These are phyloP conservation scores for Chrysophaeum taylorii DNA, from an alignment of 352 stramenopile species.

Conservation along the genomic window DNA sequence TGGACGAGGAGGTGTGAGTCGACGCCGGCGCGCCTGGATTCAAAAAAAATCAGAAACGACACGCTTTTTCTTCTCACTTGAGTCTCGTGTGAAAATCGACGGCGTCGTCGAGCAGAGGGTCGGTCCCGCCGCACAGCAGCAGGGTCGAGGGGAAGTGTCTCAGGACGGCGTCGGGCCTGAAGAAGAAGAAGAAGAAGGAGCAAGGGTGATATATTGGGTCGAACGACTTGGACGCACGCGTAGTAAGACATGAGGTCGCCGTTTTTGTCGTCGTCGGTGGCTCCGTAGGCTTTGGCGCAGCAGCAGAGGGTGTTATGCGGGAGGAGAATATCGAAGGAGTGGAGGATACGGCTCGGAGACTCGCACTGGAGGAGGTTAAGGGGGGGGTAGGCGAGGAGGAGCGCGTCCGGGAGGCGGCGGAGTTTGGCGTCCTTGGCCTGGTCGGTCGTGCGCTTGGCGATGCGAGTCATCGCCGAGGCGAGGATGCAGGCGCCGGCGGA, in stretches of 20 bases:
- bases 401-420: slow-evolving; percentile 52
- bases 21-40: slow-evolving; percentile 58
- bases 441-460: slow-evolving; percentile 42
- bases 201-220: no score
- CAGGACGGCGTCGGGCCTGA: slow-evolving; percentile 56
- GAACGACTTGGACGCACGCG: no score
- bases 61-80: no score
- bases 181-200: no score
- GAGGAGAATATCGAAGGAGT: slow-evolving; percentile 66
- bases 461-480: slow-evolving; percentile 61
- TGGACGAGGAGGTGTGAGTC: background rate
- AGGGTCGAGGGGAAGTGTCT: slow-evolving; percentile 60
- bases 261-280: slow-evolving; percentile 35
- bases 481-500: slow-evolving; percentile 59
- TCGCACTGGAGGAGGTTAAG: slow-evolving; percentile 69
- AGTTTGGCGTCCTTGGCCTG: slow-evolving; percentile 25
- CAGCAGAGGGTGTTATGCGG: slow-evolving; percentile 60
- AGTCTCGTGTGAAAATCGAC: slow-evolving; percentile 73
- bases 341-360: slow-evolving; percentile 64
- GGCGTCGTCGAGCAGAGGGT: slow-evolving; percentile 67
- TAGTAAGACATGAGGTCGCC: no score
- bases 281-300: slow-evolving; percentile 65
- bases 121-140: slow-evolving; percentile 62
- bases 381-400: slow-evolving; percentile 72
- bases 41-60: no score